Conservation (phyloP, 495 filamentous ascomycete genomes). For the Penicillium flavigenum region DNA sequence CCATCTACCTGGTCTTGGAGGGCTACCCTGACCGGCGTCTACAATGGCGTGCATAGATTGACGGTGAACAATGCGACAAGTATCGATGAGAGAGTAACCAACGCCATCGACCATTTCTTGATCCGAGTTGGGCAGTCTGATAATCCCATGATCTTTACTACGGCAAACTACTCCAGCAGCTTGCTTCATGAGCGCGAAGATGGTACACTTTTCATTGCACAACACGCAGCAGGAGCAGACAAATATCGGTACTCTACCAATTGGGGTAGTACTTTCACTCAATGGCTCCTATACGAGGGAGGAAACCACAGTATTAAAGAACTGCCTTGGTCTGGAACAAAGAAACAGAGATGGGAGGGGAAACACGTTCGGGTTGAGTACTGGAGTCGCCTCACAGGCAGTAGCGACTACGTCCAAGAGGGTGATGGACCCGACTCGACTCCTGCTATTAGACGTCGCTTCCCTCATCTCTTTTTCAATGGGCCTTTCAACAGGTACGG, state of each 20-base stretch:
- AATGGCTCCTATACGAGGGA: constrained; percentile 58
- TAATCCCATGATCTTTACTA: constrained; percentile 58
- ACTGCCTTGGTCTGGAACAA: constrained; percentile 60
- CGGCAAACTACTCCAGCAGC: constrained; percentile 58
- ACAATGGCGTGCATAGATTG: constrained; percentile 63
- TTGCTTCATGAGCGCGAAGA: constrained; percentile 46
- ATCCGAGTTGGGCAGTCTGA: constrained; percentile 55
- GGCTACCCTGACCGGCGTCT: constrained; percentile 56
- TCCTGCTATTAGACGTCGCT: constrained; percentile 43
- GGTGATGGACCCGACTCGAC: constrained; percentile 51
- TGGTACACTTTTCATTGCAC: constrained; percentile 50
- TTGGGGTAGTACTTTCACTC: constrained; percentile 58
- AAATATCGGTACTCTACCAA: constrained; percentile 64
- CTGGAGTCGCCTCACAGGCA: constrained; percentile 63
- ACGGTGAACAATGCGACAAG: constrained; percentile 58
- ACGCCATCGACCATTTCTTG: constrained; percentile 56
- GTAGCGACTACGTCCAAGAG: constrained; percentile 63
- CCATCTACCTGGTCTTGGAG: constrained; percentile 55
- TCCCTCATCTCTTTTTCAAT: constrained; percentile 65
- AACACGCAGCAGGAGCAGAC: constrained; percentile 63
- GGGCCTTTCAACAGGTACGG: constrained; percentile 68
- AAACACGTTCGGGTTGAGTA: constrained; percentile 69
- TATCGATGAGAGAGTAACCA: constrained; percentile 35
- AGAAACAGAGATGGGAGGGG: constrained; percentile 61
- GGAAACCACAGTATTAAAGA: constrained; percentile 46